These are phyloP conservation scores for Lathyrus tuberosus DNA, from an alignment of 306 rosid species.

Conservation along the genomic window DNA sequence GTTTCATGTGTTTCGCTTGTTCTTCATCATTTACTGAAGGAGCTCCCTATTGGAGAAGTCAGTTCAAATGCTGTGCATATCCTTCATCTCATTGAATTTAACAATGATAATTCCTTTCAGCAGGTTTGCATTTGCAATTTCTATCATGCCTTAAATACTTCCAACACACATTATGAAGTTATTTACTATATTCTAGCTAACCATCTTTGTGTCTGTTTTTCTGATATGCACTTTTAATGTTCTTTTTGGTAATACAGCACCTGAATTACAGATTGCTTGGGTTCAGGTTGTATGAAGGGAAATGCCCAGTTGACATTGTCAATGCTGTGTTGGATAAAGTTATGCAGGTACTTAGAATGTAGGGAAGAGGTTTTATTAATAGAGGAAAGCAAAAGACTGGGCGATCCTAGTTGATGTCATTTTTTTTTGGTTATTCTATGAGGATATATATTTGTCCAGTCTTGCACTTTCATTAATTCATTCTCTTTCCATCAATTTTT, in stretches of 20 bases:
- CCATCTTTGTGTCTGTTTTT: conserved; percentile 29
- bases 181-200: conserved; percentile 25
- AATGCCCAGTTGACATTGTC: conserved; percentile 48
- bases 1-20: conserved; percentile 66
- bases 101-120: conserved; percentile 69
- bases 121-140: conserved; percentile 63
- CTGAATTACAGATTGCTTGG: conserved; percentile 93
- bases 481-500: background rate
- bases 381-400: conserved; percentile 9
- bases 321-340: conserved; percentile 63
- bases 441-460: conserved; percentile 6
- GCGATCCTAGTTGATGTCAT: background rate
- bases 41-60: conserved; percentile 74
- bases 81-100: conserved; percentile 72
- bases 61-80: conserved; percentile 58
- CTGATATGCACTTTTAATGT: conserved; percentile 34
- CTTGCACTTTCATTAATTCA: conserved; percentile 3
- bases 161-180: conserved; percentile 7
- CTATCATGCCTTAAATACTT: conserved; percentile 27
- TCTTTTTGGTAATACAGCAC: conserved; percentile 57
- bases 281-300: conserved; percentile 77
- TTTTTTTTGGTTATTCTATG: conserved; percentile 1
- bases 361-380: conserved; percentile 15
- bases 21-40: conserved; percentile 89
- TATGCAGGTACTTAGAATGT: conserved; percentile 59